Conservation (phyloP, 768 basidiomycete species). For the Agaricus blazei region DNA sequence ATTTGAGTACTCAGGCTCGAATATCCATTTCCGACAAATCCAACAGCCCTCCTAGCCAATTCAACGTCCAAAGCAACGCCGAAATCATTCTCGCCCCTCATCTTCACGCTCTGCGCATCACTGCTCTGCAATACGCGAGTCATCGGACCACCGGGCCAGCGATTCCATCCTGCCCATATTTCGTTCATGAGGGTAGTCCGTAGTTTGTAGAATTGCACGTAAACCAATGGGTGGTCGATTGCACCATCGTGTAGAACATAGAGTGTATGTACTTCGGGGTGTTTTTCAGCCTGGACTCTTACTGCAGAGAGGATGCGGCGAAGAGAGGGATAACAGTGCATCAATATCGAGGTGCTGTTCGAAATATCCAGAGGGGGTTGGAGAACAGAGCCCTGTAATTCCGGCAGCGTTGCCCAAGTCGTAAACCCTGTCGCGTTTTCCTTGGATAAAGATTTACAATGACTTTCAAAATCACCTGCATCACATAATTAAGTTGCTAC, state of each 20-base stretch:
- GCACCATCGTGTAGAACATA: conserved; percentile 44
- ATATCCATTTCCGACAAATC: conserved; percentile 44
- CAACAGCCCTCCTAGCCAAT: conserved; percentile 35
- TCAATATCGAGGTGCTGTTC: conserved; percentile 31
- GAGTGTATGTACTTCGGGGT: conserved; percentile 32
- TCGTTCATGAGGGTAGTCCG: conserved; percentile 29
- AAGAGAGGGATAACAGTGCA: conserved; percentile 42
- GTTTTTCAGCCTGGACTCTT: conserved; percentile 25
- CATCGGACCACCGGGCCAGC: conserved; percentile 39
- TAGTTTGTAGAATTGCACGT: conserved; percentile 36
- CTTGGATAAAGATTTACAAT: conserved; percentile 32
- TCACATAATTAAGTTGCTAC: not conserved
- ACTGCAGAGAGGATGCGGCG: conserved; percentile 36
- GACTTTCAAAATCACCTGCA: conserved; percentile 37
- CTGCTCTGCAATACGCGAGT: conserved; percentile 35
- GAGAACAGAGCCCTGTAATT: conserved; percentile 23
- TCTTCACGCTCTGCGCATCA: conserved; percentile 26
- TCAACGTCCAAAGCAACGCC: conserved; percentile 41
- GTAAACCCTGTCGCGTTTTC: conserved; percentile 32
- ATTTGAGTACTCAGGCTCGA: conserved; percentile 43
- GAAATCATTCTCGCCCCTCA: conserved; percentile 35
- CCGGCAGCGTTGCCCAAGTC: conserved; percentile 44
- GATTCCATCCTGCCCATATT: conserved; percentile 25
- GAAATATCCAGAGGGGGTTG: conserved; percentile 30
- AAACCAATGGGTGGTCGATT: conserved; percentile 41